These are phyloP conservation scores for Termitomyces sp. DNA, from an alignment of 768 basidiomycete genomes.

Conservation along the genomic window DNA sequence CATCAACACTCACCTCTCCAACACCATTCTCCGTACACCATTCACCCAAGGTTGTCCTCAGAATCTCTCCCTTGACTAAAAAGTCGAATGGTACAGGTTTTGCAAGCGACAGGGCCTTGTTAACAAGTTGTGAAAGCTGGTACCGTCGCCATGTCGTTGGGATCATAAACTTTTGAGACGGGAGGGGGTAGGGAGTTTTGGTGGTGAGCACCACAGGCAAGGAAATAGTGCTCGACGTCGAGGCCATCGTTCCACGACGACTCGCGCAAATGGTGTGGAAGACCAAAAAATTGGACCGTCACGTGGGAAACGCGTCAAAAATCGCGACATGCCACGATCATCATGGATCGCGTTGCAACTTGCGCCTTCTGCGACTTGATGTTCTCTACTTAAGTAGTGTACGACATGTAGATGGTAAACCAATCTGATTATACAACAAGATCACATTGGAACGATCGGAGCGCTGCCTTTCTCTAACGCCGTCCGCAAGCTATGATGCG, in stretches of 20 bases:
- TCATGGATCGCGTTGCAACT: no score
- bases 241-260: conserved; percentile 4
- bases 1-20: conserved; percentile 52
- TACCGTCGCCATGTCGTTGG: conserved; percentile 90
- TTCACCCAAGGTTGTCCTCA: conserved; percentile 66
- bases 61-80: conserved; percentile 76
- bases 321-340: no score
- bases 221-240: conserved; percentile 21
- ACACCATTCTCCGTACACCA: conserved; percentile 72
- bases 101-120: conserved; percentile 79
- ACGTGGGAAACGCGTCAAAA: conserved; percentile 1
- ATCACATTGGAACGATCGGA: conserved; percentile 56
- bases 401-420: neutral
- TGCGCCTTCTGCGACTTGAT: no score
- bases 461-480: conserved; percentile 73
- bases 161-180: conserved; percentile 88
- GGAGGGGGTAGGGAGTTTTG: conserved; percentile 68
- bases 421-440: neutral
- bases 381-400: no score
- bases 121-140: conserved; percentile 94
- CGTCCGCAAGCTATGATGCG: conserved; percentile 56
- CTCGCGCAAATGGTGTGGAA: neutral
- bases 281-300: neutral
- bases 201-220: conserved; percentile 74
- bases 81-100: conserved; percentile 92